Evolutionary conservation across 139 green algal genomes (phyloP).

Genomic region (Coelastrella sp.): DNA sequence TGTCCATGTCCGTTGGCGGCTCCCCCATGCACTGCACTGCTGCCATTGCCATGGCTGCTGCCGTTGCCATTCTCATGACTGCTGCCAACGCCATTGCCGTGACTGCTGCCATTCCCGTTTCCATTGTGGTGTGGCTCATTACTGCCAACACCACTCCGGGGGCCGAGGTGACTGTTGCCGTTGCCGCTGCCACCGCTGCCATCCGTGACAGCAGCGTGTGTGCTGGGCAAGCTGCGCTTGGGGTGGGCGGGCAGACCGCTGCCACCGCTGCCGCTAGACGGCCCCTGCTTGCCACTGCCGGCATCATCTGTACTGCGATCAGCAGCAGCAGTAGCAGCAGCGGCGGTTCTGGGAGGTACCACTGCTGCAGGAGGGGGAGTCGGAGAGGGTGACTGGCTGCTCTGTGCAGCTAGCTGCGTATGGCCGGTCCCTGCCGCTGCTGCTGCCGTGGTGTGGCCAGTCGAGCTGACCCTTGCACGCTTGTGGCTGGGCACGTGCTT

Average conservation of each 20-base stretch:
- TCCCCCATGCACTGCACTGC: neutral
- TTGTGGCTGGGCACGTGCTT: neutral
- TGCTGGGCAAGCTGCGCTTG: neutral
- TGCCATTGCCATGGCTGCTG: constrained; percentile 23
- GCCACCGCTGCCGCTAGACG: constrained; percentile 36
- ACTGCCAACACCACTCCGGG: constrained; percentile 49
- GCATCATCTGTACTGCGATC: constrained; percentile 16
- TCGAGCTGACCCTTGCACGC: constrained; percentile 3
- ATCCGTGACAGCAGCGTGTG: neutral
- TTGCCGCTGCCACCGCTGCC: constrained; percentile 19
- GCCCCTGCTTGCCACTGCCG: constrained; percentile 30
- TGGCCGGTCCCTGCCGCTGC: neutral
- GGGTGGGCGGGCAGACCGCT: neutral
- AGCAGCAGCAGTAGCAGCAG: constrained; percentile 5
- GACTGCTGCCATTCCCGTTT: constrained; percentile 38
- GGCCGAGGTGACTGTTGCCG: constrained; percentile 25
- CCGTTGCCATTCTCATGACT: constrained; percentile 21
- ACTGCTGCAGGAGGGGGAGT: neutral
- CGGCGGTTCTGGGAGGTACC: neutral
- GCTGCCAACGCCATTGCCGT: constrained; percentile 32
- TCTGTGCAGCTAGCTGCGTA: constrained; percentile 7
- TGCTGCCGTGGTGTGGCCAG: constrained; percentile 14
- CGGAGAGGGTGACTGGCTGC: neutral
- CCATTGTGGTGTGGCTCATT: constrained; percentile 45
- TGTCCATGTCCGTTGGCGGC: constrained; percentile 1